Evolutionary conservation across 208 protist species (phyloP), one percentile per base, ranked within the genome.

Genomic region (Leishmania major): DNA sequence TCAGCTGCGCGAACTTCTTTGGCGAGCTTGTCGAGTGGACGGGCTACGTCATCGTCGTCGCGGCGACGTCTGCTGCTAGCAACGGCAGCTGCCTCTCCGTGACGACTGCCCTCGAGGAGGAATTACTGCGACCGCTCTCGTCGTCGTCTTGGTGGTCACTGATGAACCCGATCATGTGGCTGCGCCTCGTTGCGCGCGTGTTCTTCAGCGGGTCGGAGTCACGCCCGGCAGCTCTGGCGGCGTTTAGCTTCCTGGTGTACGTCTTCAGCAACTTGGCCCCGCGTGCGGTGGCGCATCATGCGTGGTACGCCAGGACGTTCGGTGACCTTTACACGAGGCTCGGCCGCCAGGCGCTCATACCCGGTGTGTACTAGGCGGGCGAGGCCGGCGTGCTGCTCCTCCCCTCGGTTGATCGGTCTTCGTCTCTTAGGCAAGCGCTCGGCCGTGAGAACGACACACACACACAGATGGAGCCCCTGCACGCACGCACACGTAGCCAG

Each of bases 1-100:
- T 97, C n/a, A 94, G 91, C 84, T 96, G 93, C 74, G 86, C 93
- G 0, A 97, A 97, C 81, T 96, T 95, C 60, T 87, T 94, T 59
- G 92, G 90, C 1, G 94, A 97, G 76, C 82, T 93, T 49, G 67
- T 97, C 37, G 93, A 97, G 89, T 97, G 93, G 92, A 66, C 28
- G 7, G 91, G 92, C 53, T 96, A 95, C 73, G 77, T 87, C 40
- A 17, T 90, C 59, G 83, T 92, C 47, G 87, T 95, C n/a, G 45
- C 45, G n/a, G 82, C 81, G n/a, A 88, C 87, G 7, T 85, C 89
- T 11, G 62, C 72, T 3, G 51, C 55, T 2, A 60, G 67, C 28
- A n/a, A 66, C 51, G 75, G 75, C 37, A 71, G 55, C 72, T 82
- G 77, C 22, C 31, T 2, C 31, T 40, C 49, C 11, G 43, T 77